A percentile compares a stretch with the other conserved stretches of the same genome.
Conservation (phyloP, 345 rosid genomes). For the Barbarea vulgaris region DNA sequence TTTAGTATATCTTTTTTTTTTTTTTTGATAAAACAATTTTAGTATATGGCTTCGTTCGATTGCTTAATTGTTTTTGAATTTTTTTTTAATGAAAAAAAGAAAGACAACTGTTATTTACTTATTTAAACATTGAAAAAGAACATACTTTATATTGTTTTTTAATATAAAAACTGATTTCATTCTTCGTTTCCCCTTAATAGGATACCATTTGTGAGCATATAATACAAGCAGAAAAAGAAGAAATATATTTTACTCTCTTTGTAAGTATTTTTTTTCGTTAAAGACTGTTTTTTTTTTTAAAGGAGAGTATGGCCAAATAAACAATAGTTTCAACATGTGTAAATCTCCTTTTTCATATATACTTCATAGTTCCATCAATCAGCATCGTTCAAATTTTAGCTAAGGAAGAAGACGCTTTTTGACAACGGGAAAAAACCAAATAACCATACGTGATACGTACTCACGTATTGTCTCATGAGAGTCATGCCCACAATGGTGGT, state of each 20-base stretch:
- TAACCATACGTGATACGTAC: too few species aligned
- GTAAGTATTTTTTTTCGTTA: not conserved
- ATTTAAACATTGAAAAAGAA: not conserved
- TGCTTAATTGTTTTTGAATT: conserved; percentile 6
- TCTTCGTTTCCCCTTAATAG: not conserved
- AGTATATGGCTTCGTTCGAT: too few species aligned
- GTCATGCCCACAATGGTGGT: too few species aligned
- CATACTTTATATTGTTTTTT: not conserved
- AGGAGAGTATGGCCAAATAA: conserved; percentile 4
- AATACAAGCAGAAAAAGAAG: not conserved
- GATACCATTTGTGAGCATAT: not conserved
- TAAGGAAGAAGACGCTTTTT: not conserved
- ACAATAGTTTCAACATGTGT: conserved; percentile 15
- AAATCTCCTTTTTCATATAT: conserved; percentile 4
- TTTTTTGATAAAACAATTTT: too few species aligned
- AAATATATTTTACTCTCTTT: conserved; percentile 4
- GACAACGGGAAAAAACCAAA: conserved; percentile 1
- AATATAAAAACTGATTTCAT: not conserved
- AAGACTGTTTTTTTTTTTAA: not conserved
- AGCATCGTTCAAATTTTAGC: not conserved
- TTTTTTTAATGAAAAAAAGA: not conserved
- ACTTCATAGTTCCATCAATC: conserved; percentile 30
- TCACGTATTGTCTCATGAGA: not conserved
- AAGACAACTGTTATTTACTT: not conserved
- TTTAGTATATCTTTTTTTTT: conserved; percentile 2